Base-by-base conservation (phyloP, 2,329 filamentous ascomycete species). In the Zymoseptoria brevis region DNA sequence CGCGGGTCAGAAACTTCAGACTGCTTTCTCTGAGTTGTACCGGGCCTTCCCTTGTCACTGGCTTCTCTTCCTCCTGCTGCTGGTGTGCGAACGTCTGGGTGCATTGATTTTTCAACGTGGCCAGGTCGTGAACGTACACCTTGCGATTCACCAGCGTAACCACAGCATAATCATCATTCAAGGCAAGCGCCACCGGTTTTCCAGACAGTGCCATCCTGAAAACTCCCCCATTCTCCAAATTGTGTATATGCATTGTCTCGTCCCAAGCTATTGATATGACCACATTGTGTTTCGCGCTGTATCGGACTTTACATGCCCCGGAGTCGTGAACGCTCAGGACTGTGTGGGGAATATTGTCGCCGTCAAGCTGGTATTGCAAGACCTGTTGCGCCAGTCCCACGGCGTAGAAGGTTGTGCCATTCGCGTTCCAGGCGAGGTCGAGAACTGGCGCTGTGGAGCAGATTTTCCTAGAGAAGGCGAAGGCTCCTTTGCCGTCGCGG, bases 261-360 rank as follows among this genome's bases (percentile, higher is more conserved):
- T 99, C 93, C 94, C 94, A 99, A 5, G 92, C 95, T 56, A 89
- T 89, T 57, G 91, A 96, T 65, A 97, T 81, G 59, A 99, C 82
- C 63, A 96, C 79, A 54, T 83, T 84, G 72, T 92, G 85, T 63
- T 88, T 80, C 62, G 81, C 80, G 74, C 87, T 91, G 78, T 91
- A 97, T 62, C 89, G 87, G 57, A 99, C 85, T 71, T 91, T 89
- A 57, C 92, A 94, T 57, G 90, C 87, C 5, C 87, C 85, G 50
- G 62, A 57, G 51, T 81, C 76, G 76, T 99, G 94, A 60, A 85
- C 87, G 76, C 88, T 90, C 53, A 99, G 74, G 8, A 89, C 81
- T 0, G 83, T 88, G 73, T 90, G 86, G 19, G 57, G 50, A 48
- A 60, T 61, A 6, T 57, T 58, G 56, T 87, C 83, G 57, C 87